Percentiles rank a stretch among this genome's conserved stretches.
phyloP scores from a whole-genome alignment of 495 filamentous ascomycete species.

The Tuber microsphaerosporum region DNA sequence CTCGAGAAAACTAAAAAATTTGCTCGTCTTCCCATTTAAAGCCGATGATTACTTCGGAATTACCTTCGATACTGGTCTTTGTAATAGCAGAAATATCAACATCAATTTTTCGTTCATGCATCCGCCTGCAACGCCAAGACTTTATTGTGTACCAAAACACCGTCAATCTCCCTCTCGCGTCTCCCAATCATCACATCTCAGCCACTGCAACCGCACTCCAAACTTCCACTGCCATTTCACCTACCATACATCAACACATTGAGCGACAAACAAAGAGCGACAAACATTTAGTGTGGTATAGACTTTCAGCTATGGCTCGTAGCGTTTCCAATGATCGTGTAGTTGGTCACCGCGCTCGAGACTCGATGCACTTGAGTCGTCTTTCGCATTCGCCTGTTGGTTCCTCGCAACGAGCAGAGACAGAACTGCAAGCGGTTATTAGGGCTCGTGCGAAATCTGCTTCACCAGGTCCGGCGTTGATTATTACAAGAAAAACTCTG shows the following conservation, averaged over 20 bases:
- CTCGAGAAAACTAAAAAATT: neutral
- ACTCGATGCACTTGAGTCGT: neutral
- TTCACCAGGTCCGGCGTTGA: slow-evolving; percentile 13
- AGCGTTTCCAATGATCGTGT: slow-evolving; percentile 16
- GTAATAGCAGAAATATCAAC: no score
- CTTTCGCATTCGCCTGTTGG: neutral
- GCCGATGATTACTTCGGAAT: no score
- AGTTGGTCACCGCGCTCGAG: slow-evolving; percentile 13
- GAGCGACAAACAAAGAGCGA: slow-evolving; percentile 3
- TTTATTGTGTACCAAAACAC: neutral
- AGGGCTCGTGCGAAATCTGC: slow-evolving; percentile 9
- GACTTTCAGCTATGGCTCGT: slow-evolving; percentile 14
- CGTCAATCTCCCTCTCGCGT: slow-evolving; percentile 5
- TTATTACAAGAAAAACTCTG: neutral
- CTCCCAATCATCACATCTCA: slow-evolving; percentile 7
- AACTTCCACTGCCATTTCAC: neutral
- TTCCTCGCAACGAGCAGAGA: neutral
- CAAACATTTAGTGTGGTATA: neutral
- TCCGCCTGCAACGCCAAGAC: neutral
- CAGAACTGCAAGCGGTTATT: neutral
- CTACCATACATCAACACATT: slow-evolving; percentile 5
- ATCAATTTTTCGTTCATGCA: neutral
- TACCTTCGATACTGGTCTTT: no score
- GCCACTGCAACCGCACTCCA: neutral
- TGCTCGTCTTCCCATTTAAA: no score